These are phyloP conservation scores for Scenedesmus sp. DNA, from an alignment of 163 green algal genomes.

Conservation along the genomic window DNA sequence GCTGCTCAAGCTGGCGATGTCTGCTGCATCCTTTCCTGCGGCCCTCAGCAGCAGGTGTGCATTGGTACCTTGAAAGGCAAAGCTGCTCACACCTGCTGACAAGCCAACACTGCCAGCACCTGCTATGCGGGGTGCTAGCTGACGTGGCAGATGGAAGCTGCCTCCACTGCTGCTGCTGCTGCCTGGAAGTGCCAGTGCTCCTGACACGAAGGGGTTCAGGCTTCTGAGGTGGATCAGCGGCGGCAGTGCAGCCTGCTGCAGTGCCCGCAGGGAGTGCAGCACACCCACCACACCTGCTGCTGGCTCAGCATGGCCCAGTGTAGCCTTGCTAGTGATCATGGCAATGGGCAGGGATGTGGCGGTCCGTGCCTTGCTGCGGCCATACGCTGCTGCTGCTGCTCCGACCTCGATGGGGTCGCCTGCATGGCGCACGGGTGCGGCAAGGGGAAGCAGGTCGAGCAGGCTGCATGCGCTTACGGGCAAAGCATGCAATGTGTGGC, in stretches of 20 bases:
- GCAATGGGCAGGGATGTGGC: neutral
- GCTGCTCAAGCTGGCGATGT: neutral
- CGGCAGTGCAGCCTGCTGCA: constrained; percentile 3
- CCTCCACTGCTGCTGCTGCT: neutral
- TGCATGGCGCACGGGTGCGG: neutral
- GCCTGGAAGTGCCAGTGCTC: constrained; percentile 35
- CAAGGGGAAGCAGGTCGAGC: neutral
- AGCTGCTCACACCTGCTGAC: constrained; percentile 62
- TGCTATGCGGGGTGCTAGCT: neutral
- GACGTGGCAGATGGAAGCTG: constrained; percentile 36
- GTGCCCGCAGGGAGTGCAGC: constrained; percentile 57
- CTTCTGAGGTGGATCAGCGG: constrained; percentile 69
- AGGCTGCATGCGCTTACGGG: neutral
- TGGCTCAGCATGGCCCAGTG: constrained; percentile 87
- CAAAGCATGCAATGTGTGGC: neutral
- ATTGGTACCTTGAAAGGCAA: constrained; percentile 75
- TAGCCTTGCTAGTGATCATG: constrained; percentile 70
- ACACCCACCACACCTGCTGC: constrained; percentile 79
- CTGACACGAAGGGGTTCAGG: constrained; percentile 76
- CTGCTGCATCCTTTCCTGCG: neutral
- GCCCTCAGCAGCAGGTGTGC: constrained; percentile 63
- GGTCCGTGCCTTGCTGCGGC: neutral
- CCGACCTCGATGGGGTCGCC: constrained; percentile 87
- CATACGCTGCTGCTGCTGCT: constrained; percentile 59
- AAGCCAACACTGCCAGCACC: neutral